Evolutionary conservation across 495 filamentous ascomycete species (phyloP).

Genomic region (Aspergillus nidulans): DNA sequence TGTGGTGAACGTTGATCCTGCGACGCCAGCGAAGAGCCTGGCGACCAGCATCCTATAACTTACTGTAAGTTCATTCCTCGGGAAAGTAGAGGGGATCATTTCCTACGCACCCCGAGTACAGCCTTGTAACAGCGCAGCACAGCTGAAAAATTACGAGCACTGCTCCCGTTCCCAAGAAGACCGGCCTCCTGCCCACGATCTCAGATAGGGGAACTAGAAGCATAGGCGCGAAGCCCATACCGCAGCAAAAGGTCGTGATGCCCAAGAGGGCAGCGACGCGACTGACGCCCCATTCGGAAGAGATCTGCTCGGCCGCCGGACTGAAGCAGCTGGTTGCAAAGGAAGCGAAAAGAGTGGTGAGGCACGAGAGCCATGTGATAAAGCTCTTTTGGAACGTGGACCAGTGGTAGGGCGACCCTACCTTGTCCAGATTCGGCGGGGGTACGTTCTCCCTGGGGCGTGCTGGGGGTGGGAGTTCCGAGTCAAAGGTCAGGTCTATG

Average conservation of each 20-base stretch:
- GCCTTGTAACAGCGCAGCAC: no score
- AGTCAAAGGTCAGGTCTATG: no score
- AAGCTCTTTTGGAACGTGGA: constrained; percentile 53
- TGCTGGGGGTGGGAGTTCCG: no score
- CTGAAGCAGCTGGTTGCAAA: constrained; percentile 74
- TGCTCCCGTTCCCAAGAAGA: constrained; percentile 48
- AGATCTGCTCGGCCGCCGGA: constrained; percentile 55
- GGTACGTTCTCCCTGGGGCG: no score
- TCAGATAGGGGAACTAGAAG: constrained; percentile 78
- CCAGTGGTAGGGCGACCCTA: constrained; percentile 61
- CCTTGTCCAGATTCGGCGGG: no score
- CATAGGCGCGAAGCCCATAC: constrained; percentile 79
- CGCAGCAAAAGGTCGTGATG: constrained; percentile 71
- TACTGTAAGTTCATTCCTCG: no score
- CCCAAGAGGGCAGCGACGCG: constrained; percentile 59
- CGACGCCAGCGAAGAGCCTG: background rate
- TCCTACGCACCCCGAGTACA: no score
- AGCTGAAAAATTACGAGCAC: no score
- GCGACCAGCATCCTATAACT: no score
- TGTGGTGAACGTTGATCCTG: constrained; percentile 60
- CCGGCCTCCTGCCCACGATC: constrained; percentile 67
- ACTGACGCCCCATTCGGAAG: constrained; percentile 51
- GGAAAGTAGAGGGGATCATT: no score
- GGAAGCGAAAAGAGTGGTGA: constrained; percentile 67
- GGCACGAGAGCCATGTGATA: constrained; percentile 60